phyloP scores from a whole-genome alignment of 2,329 filamentous ascomycete species.

The Alternaria sp. region DNA sequence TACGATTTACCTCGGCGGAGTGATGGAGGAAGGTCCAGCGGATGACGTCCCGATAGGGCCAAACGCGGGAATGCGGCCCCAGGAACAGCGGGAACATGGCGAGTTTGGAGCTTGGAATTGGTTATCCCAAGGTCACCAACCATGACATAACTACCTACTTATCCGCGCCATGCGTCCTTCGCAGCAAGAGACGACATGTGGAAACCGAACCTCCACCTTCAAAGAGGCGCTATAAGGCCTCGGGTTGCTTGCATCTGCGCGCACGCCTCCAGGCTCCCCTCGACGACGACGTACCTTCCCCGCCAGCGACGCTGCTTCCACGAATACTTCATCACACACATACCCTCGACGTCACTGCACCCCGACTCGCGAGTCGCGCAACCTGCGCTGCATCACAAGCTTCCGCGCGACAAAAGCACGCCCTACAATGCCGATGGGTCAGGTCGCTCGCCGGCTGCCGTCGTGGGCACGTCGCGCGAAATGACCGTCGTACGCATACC shows the following conservation, averaged over 20 bases:
- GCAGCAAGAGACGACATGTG: conserved; percentile 50
- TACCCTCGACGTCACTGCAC: conserved; percentile 91
- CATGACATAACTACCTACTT: conserved; percentile 43
- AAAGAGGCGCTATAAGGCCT: conserved; percentile 38
- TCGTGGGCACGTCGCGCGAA: conserved; percentile 64
- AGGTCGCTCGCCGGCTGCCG: conserved; percentile 48
- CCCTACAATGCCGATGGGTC: conserved; percentile 69
- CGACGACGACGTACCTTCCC: conserved; percentile 18
- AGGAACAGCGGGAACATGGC: conserved; percentile 32
- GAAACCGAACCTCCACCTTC: conserved; percentile 44
- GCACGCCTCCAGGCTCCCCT: conserved; percentile 16
- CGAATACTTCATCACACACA: conserved; percentile 96
- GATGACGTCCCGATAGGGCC: conserved; percentile 23
- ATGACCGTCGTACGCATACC: conserved; percentile 96
- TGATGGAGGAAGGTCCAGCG: conserved; percentile 20
- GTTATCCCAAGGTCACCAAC: conserved; percentile 24
- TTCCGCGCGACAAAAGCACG: conserved; percentile 83
- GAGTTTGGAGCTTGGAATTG: conserved; percentile 27
- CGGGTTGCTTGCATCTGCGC: conserved; percentile 27
- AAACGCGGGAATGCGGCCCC: conserved; percentile 19
- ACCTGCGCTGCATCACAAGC: conserved; percentile 77
- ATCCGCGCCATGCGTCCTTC: conserved; percentile 46
- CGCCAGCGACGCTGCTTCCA: conserved; percentile 69
- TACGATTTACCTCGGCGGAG: not conserved
- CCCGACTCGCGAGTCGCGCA: conserved; percentile 75